These are phyloP conservation scores for Quercus tomentella DNA, from an alignment of 331 rosid genomes.

Conservation along the genomic window DNA sequence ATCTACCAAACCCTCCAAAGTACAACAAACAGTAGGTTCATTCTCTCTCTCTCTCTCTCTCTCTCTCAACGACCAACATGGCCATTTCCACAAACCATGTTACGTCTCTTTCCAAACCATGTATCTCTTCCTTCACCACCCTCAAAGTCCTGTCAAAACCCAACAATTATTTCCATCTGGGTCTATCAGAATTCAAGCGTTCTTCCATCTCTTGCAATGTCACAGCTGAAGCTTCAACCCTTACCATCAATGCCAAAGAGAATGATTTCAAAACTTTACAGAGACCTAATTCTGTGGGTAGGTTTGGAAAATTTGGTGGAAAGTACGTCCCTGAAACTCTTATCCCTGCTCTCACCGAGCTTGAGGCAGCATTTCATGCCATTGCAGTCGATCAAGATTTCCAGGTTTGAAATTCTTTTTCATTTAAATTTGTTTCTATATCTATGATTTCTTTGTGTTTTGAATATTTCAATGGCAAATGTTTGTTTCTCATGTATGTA, in stretches of 20 bases:
- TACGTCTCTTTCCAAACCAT: too few species aligned
- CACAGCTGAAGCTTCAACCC: not conserved
- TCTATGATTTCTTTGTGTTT: not conserved
- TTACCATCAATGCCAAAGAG: too few species aligned
- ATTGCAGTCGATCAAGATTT: conserved; percentile 61
- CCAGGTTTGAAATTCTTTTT: conserved; percentile 44
- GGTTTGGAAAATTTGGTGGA: conserved; percentile 70
- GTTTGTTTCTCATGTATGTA: too few species aligned
- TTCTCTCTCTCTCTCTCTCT: too few species aligned
- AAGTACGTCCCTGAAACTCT: conserved; percentile 78
- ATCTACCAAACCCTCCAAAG: too few species aligned
- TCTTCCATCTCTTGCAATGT: not conserved
- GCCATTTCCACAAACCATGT: too few species aligned
- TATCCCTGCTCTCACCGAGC: conserved; percentile 68
- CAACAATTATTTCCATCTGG: not conserved
- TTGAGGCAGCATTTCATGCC: conserved; percentile 56
- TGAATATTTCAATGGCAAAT: not conserved
- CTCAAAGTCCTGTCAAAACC: not conserved
- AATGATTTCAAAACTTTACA: not conserved
- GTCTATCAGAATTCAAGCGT: not conserved
- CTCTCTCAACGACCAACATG: too few species aligned
- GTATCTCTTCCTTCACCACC: too few species aligned
- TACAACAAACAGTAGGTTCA: too few species aligned
- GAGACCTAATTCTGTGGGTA: conserved; percentile 71
- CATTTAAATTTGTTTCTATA: too few species aligned